Evolutionary conservation across 495 filamentous ascomycete species (phyloP), one percentile per base, ranked within the genome.

Genomic region (Neurospora tetrasperma): DNA sequence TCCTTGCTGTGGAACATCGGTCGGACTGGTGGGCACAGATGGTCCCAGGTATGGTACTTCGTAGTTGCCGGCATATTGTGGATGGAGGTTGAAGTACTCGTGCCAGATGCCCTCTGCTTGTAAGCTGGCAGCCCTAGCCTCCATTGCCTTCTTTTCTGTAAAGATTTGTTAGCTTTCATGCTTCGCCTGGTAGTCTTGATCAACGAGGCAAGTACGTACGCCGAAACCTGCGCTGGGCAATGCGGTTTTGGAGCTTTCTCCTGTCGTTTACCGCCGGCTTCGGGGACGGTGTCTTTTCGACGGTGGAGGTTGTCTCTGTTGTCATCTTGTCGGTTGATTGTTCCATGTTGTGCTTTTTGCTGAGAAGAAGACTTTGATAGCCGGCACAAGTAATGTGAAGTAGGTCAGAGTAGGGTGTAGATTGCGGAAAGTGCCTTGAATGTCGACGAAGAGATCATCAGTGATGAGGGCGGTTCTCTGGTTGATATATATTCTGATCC

Each of bases 61-160:
- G 54, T 66, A 66, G 11, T 66, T 38, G 1, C 27, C 54, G 35
- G 35, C 27, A 27, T 35, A 35, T 10, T 35, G 35, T 38, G 70
- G 42, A 42, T 71, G 42, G 44, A 62, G 43, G n/a, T 71, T 71
- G 18, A 71, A 59, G 16, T 62, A 48, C 31, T 71, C 70, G n/a
- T 71, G 70, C 70, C 70, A 62, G 35, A 62, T 62, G 42, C 70
- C 43, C 35, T 71, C 70, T 38, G 48, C 12, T 38, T 54, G 70
- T 46, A 38, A 23, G 20, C 48, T 71, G 23, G 42, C 70, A 31
- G 43, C 41, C 16, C 44, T 44, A 38, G 70, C 70, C 38, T 62
- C 70, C 70, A 62, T 71, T 38, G 70, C 70, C 70, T 71, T 71
- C 44, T 71, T 71, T 23, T 71, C 70, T 71, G 44, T 48, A 31